Evolutionary conservation across 2,329 filamentous ascomycete species (phyloP), one percentile per base, ranked within the genome.

Genomic region (Fusarium torulosum): DNA sequence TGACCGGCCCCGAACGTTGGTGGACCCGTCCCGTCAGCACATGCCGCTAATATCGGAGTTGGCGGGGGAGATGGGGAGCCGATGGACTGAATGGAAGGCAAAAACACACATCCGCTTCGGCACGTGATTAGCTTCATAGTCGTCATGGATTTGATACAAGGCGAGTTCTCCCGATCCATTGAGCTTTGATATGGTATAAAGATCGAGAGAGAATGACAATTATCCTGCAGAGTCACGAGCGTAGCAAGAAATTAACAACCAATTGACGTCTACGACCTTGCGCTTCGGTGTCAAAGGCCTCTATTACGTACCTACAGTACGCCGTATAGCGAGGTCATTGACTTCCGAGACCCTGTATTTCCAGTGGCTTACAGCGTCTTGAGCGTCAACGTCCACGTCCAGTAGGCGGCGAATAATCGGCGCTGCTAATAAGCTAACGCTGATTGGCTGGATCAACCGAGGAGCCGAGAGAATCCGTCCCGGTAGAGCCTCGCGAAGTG

Each of bases 371-470:
- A 62, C 52, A 67, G 63, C 49, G 63, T 35, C 41, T 19, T 35
- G 25, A 59, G 19, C 41, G 44, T 43, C 40, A 15, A 46, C 25
- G 40, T 37, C 42, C 50, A 33, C 37, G 20, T 43, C 53, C 43
- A 50, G 64, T 46, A 53, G 46, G 38, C 41, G 60, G 41, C 41
- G 56, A 63, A 64, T 55, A 55, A 49, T 62, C 58, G 56, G 62
- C 42, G 59, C 70, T 74, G 60, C 69, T 74, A 72, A 73, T 74
- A 74, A 71, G 71, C 54, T 37, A 41, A 5, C 53, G 50, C 62
- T 78, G 76, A 79, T 79, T 79, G 76, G 77, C 45, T 56, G 59
- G 67, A 59, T 76, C 64, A 75, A 72, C 76, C 76, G 76, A 78
- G 75, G 72, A 77, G 72, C 75, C 75, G 76, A 76, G 67, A 70